Evolutionary conservation across 1,284 basidiomycete genomes (phyloP).

Genomic region (Coniophora puteana): DNA sequence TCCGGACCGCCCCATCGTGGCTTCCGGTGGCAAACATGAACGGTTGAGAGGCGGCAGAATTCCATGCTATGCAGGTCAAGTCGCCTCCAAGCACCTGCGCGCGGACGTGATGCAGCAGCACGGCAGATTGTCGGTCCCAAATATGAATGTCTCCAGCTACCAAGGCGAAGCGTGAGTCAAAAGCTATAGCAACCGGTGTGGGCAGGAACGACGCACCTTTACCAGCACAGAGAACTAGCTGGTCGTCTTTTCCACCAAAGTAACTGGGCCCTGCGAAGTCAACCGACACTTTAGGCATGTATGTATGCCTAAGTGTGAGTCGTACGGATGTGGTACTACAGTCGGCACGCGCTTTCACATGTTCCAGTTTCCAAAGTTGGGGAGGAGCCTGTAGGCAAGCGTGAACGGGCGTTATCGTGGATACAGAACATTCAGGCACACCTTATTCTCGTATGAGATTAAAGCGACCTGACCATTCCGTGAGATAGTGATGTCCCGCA

Average conservation of each 20-base stretch:
- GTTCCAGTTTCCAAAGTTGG: constrained; percentile 68
- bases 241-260: constrained; percentile 68
- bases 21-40: constrained; percentile 74
- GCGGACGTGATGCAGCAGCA: constrained; percentile 58
- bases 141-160: constrained; percentile 71
- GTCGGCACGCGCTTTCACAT: constrained; percentile 45
- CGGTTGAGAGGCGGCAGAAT: constrained; percentile 51
- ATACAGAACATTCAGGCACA: constrained; percentile 17
- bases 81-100: constrained; percentile 61
- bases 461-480: constrained; percentile 55
- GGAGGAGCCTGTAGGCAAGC: constrained; percentile 50
- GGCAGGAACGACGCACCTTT: constrained; percentile 45
- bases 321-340: constrained; percentile 33
- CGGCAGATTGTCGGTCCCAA: constrained; percentile 71
- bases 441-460: constrained; percentile 72
- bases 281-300: constrained; percentile 61
- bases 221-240: constrained; percentile 65
- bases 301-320: constrained; percentile 56
- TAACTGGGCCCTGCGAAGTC: constrained; percentile 73
- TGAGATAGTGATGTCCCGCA: constrained; percentile 64
- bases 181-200: neutral
- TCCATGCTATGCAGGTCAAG: constrained; percentile 74
- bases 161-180: constrained; percentile 3
- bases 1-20: constrained; percentile 62
- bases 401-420: neutral